Evolutionary conservation across 2,329 filamentous ascomycete species (phyloP), one percentile per base, ranked within the genome.

Genomic region (Aspergillus cejpii): DNA sequence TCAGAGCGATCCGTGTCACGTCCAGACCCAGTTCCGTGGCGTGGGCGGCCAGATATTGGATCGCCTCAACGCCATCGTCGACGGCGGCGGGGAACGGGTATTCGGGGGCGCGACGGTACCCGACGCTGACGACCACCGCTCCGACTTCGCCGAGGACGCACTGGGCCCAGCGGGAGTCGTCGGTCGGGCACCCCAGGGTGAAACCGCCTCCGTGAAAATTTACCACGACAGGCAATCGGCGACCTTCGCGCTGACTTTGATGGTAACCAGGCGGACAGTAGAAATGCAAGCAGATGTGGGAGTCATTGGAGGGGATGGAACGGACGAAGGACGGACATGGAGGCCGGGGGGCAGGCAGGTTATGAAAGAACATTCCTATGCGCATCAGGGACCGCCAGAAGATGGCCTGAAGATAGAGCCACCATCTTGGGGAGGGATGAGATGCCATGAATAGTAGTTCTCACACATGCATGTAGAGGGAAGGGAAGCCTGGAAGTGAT

Each of bases 361-460:
- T 76, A 60, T 87, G 83, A 29, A 87, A 68, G 48, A 76, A 71
- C 81, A 86, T 85, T 58, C 82, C 83, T 45, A 85, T 74, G 46
- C 73, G 73, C 77, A 85, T 85, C 33, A 86, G 70, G 44, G 76
- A 73, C 41, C 84, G 76, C 81, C 82, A 85, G 61, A 82, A 76
- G 21, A 74, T 67, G 37, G 84, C 83, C 61, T 84, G 77, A 41
- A 82, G 54, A 44, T 76, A 75, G 8, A 87, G 74, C 57, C 79
- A 74, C 72, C 76, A 79, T 66, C 82, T 74, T 3, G 73, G 69
- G 5, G 64, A 39, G 21, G 63, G 24, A 39, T 10, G 8, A 43
- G 48, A 46, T 23, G 65, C 61, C 40, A 68, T 59, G 27, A 49
- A 46, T 37, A n/a, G n/a, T n/a, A n/a, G n/a, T n/a, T 38, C 42